Base-by-base conservation (phyloP, 176 grass and related monocot species). In the Elymus sibiricus region DNA sequence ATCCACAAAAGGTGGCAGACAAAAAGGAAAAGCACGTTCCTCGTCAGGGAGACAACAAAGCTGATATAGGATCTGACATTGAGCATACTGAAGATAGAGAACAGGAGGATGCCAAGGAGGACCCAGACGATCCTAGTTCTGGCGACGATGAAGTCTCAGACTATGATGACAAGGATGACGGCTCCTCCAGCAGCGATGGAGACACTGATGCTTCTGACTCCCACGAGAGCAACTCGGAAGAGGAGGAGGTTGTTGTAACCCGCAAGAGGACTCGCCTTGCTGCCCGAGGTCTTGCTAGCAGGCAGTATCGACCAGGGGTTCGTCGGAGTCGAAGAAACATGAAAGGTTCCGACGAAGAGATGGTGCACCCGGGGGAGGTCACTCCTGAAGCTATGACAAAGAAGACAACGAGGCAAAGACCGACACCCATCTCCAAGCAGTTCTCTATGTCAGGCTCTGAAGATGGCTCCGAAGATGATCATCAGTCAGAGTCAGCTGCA, bases 361-460 rank as follows among this genome's bases (percentile, higher is more conserved):
- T 46, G 11, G 13, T 56, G 79, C 68, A 72, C 35, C 66, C 39
- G 27, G 67, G 59, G 17, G 78, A 88, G 79, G 17, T 86, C 49
- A 93, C 79, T 5, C 85, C 78, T 75, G 73, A 73, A 79, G 78
- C 88, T 38, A 87, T 88, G 82, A 86, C 74, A 19, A 90, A 90
- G 86, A 93, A 88, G 64, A 90, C 85, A 22, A 55, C 82, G 49
- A 90, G 85, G 79, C 91, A 93, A 79, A 79, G 91, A 44, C 91
- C 91, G 26, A 90, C 88, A 2, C 77, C 65, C 10, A 60, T 88
- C 59, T 87, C 88, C 38, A 88, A 90, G 72, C 83, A 69, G n/a
- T 68, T 38, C 3, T 61, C 43, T 75, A 16, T 86, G 24, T 85
- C 85, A 44, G 49, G 49, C 44, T 90, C 91, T 12, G 88, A 90